Evolutionary conservation across 176 grass and related monocot species (phyloP).

Genomic region (Pontederia paniculata): DNA sequence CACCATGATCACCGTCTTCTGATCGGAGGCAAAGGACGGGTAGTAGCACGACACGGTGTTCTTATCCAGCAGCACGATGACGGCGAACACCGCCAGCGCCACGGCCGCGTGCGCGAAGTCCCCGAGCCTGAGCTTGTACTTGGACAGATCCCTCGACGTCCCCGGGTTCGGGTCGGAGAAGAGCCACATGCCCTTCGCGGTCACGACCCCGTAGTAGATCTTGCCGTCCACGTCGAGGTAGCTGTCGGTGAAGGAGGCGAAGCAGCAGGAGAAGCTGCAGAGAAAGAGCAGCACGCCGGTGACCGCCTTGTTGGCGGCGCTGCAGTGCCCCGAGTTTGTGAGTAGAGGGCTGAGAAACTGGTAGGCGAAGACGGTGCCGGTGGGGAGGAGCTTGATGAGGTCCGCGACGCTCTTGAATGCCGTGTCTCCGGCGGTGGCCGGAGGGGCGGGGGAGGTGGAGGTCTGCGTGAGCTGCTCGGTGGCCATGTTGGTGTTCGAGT

Average conservation of each 20-base stretch:
- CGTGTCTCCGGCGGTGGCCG: too few relatives aligned
- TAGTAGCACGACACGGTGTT: conserved; percentile 70
- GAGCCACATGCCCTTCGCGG: conserved; percentile 32
- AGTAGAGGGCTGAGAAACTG: conserved; percentile 55
- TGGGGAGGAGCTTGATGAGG: too few relatives aligned
- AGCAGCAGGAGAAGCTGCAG: too few relatives aligned
- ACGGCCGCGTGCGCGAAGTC: conserved; percentile 62
- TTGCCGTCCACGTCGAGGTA: conserved; percentile 46
- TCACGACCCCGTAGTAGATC: conserved; percentile 46
- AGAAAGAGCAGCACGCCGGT: conserved; percentile 28
- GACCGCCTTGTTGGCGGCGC: conserved; percentile 25
- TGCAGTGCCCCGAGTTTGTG: conserved; percentile 44
- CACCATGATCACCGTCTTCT: conserved; percentile 45
- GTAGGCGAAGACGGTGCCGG: conserved; percentile 58
- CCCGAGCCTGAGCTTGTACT: conserved; percentile 31
- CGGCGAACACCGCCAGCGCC: conserved; percentile 41
- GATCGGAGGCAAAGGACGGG: conserved; percentile 26
- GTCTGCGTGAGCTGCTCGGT: too few relatives aligned
- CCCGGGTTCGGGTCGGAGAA: conserved; percentile 21
- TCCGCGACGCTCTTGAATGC: conserved; percentile 45
- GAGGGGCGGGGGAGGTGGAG: too few relatives aligned
- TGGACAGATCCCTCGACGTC: conserved; percentile 15
- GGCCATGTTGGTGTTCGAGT: too few relatives aligned
- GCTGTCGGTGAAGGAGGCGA: conserved; percentile 70
- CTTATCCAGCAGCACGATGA: conserved; percentile 39